phyloP scores from a whole-genome alignment of 2,329 filamentous ascomycete species.

The Pseudopyricularia javanii region DNA sequence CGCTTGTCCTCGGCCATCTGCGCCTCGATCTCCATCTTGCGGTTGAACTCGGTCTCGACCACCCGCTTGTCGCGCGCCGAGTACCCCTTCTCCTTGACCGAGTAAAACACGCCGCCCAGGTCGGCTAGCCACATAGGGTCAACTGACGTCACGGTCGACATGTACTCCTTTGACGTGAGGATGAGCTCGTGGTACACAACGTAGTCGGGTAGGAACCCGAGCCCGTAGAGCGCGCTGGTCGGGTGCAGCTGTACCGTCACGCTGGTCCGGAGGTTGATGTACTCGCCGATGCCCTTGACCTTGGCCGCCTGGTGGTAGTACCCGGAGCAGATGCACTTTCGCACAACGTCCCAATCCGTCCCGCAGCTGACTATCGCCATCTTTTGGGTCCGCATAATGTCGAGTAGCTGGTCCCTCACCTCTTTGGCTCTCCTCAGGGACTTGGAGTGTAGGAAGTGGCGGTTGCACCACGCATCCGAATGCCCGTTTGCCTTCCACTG shows the following conservation, averaged over 20 bases:
- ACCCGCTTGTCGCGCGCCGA: slow-evolving; percentile 75
- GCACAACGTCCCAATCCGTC: slow-evolving; percentile 92
- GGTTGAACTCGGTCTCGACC: slow-evolving; percentile 84
- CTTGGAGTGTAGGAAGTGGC: slow-evolving; percentile 93
- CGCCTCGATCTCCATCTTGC: slow-evolving; percentile 83
- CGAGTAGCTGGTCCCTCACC: slow-evolving; percentile 82
- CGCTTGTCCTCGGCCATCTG: slow-evolving; percentile 83
- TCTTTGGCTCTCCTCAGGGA: slow-evolving; percentile 83
- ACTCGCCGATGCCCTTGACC: slow-evolving; percentile 93
- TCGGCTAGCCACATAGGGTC: slow-evolving; percentile 97
- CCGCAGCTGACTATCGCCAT: slow-evolving; percentile 81
- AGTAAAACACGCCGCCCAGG: slow-evolving; percentile 93
- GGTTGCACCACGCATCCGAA: slow-evolving; percentile 82
- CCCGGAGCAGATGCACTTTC: slow-evolving; percentile 92
- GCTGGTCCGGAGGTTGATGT: slow-evolving; percentile 89
- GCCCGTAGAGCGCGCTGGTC: slow-evolving; percentile 82
- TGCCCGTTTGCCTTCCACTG: slow-evolving; percentile 90
- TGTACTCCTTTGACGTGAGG: slow-evolving; percentile 93
- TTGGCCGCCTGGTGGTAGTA: slow-evolving; percentile 98
- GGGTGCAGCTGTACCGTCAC: slow-evolving; percentile 92
- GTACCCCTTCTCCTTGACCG: slow-evolving; percentile 94
- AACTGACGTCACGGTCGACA: slow-evolving; percentile 91
- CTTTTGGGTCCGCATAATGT: slow-evolving; percentile 90
- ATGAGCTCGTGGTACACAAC: slow-evolving; percentile 98
- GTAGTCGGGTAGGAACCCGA: slow-evolving; percentile 90